Base-by-base conservation (phyloP, 192 early-diverging fungal genomes). In the Coemansia sp. region DNA sequence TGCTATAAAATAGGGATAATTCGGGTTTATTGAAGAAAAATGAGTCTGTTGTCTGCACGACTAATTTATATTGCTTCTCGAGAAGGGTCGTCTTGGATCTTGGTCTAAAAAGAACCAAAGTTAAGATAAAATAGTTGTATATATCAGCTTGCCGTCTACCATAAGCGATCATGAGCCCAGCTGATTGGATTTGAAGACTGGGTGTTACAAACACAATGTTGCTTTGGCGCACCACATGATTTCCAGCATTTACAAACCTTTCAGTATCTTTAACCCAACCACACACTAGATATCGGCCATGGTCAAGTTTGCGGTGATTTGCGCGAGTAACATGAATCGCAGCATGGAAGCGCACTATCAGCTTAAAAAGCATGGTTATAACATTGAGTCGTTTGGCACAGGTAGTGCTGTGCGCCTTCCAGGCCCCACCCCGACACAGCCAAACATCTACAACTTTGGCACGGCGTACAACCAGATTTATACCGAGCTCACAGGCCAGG, bases 261-360 rank as follows among this genome's bases (percentile, higher is more conserved):
- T 35, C 32, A 35, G 7, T 35, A 35, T 35, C 32, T 35, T 35
- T 35, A 35, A 35, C 32, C 32, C 32, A 7, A 35, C 8, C 8
- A 35, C 32, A 8, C 32, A 10, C 32, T 35, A 10, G 32, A 35
- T 35, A 35, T 35, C 8, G 32, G 9, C 32, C 24, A 91, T 91
- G 89, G 90, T 88, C 54, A 84, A 84, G 52, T 93, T 93, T 65
- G 96, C 96, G 2, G 93, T 98, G 3, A 91, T 98, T 38, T 98
- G 96, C 64, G 93, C 94, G 23, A 95, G 92, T 63, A 98, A 98
- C 68, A 94, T 94, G 82, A 98, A 98, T 73, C 84, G 96, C 32
- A 92, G 90, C 73, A 98, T 98, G 96, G 96, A 98, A 65, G 95
- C 88, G 1, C 94, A 96, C 60, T 83, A 87, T 74, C 89, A 92